Percentiles rank a stretch among this genome's conserved stretches.
Evolutionary conservation across 495 filamentous ascomycete species (phyloP).

Genomic region (Cairneyella variabilis): DNA sequence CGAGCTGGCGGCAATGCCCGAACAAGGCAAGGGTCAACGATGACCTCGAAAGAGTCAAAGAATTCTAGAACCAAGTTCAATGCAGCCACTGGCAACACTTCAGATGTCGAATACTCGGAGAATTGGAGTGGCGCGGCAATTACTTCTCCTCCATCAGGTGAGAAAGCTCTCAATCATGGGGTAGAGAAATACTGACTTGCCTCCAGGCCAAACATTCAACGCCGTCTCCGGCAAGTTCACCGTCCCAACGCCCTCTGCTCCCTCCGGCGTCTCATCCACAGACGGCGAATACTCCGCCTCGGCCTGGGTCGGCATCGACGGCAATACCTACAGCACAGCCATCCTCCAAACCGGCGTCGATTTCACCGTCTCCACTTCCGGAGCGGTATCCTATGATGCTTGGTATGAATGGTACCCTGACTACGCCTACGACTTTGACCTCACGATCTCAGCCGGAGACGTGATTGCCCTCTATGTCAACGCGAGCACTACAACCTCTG

Average conservation of each 20-base stretch:
- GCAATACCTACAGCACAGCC: conserved; percentile 49
- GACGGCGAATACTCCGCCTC: conserved; percentile 45
- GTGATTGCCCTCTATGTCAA: conserved; percentile 49
- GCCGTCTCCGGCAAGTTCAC: conserved; percentile 51
- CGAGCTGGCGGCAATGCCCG: background rate
- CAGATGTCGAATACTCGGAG: conserved; percentile 36
- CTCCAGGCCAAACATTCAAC: conserved; percentile 40
- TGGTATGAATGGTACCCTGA: conserved; percentile 68
- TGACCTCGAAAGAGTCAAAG: background rate
- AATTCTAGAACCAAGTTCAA: background rate
- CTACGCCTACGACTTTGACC: conserved; percentile 49
- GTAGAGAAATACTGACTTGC: too few relatives aligned
- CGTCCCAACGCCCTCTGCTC: conserved; percentile 44
- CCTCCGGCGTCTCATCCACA: conserved; percentile 30
- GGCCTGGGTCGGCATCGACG: conserved; percentile 62
- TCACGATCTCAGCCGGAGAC: conserved; percentile 50
- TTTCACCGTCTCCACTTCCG: conserved; percentile 37
- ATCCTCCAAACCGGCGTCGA: conserved; percentile 61
- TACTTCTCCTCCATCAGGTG: conserved; percentile 34
- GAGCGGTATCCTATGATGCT: conserved; percentile 46
- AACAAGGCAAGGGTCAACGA: too few relatives aligned
- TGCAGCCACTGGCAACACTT: background rate
- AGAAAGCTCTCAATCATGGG: too few relatives aligned
- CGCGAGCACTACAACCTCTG: conserved; percentile 41
- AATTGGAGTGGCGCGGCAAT: conserved; percentile 58